phyloP scores from a whole-genome alignment of 495 filamentous ascomycete genomes.

The Podospora australis region DNA sequence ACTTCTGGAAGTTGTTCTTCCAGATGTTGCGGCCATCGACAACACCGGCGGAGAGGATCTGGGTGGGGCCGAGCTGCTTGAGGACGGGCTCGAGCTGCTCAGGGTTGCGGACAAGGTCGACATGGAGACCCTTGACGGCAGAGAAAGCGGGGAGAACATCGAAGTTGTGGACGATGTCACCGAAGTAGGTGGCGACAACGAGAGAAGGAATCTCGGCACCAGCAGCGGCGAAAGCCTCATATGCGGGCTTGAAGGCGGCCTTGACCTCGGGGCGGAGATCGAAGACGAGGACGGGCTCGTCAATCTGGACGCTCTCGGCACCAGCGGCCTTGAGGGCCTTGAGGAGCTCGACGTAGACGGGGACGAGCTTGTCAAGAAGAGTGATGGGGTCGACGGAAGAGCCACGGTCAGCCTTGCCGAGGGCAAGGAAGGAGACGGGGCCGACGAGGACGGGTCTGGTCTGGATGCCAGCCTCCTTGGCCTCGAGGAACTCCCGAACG shows the following conservation, averaged over 20 bases:
- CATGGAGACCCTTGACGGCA: constrained; percentile 73
- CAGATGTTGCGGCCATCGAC: constrained; percentile 99
- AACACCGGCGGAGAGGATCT: constrained; percentile 86
- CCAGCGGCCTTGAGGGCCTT: constrained; percentile 88
- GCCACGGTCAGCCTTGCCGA: constrained; percentile 94
- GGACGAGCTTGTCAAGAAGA: constrained; percentile 83
- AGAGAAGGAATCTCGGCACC: constrained; percentile 74
- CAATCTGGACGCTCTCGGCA: constrained; percentile 92
- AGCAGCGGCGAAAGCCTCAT: constrained; percentile 73
- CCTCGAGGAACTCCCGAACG: constrained; percentile 87
- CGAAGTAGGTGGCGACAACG: constrained; percentile 92
- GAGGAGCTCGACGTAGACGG: constrained; percentile 87
- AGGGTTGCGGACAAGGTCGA: constrained; percentile 94
- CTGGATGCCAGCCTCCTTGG: constrained; percentile 86
- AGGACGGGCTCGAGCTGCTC: constrained; percentile 94
- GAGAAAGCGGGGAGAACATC: constrained; percentile 63
- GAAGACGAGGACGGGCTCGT: constrained; percentile 93
- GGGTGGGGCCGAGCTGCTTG: constrained; percentile 80
- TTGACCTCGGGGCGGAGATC: constrained; percentile 83
- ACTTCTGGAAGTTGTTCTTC: constrained; percentile 95
- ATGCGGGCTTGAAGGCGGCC: constrained; percentile 95
- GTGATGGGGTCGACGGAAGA: constrained; percentile 87
- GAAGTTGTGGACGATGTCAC: constrained; percentile 98
- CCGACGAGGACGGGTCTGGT: constrained; percentile 94
- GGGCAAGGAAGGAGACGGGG: constrained; percentile 90